A percentile compares a stretch with the other conserved stretches of the same genome.
phyloP scores from a whole-genome alignment of 768 basidiomycete genomes.

The Psilocybe azurescens region DNA sequence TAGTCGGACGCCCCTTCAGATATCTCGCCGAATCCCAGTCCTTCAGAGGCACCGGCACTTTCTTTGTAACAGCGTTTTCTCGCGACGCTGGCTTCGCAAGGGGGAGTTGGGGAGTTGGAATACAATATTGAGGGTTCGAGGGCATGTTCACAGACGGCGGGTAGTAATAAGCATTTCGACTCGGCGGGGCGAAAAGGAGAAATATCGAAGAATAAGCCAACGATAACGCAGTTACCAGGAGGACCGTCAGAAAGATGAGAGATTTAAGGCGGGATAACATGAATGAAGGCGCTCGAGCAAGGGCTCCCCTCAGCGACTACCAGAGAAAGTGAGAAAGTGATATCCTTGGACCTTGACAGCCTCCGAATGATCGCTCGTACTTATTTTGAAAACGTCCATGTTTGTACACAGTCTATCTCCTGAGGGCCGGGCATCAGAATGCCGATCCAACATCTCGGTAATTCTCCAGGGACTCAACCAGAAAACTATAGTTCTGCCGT shows the following conservation, averaged over 20 bases:
- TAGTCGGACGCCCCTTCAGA: conserved; percentile 23
- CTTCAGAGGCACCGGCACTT: neutral
- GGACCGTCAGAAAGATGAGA: conserved; percentile 1
- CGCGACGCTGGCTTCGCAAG: neutral
- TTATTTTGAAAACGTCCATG: neutral
- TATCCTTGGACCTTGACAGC: neutral
- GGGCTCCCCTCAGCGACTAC: neutral
- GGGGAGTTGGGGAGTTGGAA: neutral
- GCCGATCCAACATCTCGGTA: too few species aligned
- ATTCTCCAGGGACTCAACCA: too few species aligned
- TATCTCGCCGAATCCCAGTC: conserved; percentile 12
- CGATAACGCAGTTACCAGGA: conserved; percentile 4
- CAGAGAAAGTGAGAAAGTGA: neutral
- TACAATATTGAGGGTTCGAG: neutral
- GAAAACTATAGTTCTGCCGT: too few species aligned
- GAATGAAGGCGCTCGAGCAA: neutral
- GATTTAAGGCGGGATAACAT: conserved; percentile 4
- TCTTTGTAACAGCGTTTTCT: neutral
- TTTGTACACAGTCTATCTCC: too few species aligned
- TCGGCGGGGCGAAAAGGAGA: conserved; percentile 6
- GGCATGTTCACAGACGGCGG: neutral
- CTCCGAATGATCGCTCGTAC: neutral
- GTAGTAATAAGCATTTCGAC: conserved; percentile 1
- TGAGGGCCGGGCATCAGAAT: too few species aligned
- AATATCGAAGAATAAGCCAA: conserved; percentile 3